Percentiles rank a stretch among this genome's conserved stretches.
These are phyloP conservation scores for Hydrangea macrophylla DNA, from an alignment of 148 eudicot species.

Conservation along the genomic window DNA sequence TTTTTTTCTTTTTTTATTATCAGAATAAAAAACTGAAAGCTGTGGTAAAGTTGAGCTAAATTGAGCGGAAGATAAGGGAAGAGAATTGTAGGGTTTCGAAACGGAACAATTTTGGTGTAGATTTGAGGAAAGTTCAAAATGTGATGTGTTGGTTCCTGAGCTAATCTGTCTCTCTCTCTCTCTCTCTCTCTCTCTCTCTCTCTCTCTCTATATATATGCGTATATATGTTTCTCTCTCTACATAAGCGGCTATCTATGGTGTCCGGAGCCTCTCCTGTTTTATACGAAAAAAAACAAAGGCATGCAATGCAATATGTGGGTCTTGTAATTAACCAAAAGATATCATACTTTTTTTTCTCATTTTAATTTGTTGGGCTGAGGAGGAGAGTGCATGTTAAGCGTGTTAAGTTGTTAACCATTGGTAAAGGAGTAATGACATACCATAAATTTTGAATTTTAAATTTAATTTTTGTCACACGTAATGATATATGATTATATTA, in stretches of 20 bases:
- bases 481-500: too few relatives aligned
- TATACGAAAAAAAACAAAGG: background rate
- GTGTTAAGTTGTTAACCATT: too few relatives aligned
- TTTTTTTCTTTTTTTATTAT: background rate
- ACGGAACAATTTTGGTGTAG: conserved; percentile 12
- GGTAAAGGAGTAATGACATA: too few relatives aligned
- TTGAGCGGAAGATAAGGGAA: background rate
- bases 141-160: background rate
- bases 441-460: too few relatives aligned
- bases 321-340: conserved; percentile 9
- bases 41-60: background rate
- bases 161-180: background rate
- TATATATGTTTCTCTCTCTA: too few relatives aligned
- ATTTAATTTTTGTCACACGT: too few relatives aligned
- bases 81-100: background rate
- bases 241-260: too few relatives aligned
- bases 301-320: conserved; percentile 16
- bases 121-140: background rate
- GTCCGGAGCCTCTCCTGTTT: background rate
- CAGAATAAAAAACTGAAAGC: background rate
- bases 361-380: too few relatives aligned
- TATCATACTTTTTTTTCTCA: background rate
- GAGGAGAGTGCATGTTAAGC: too few relatives aligned
- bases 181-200: background rate
- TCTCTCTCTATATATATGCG: too few relatives aligned